Base-by-base conservation (phyloP, 306 rosid genomes). In the Gynostemma pentaphyllum region DNA sequence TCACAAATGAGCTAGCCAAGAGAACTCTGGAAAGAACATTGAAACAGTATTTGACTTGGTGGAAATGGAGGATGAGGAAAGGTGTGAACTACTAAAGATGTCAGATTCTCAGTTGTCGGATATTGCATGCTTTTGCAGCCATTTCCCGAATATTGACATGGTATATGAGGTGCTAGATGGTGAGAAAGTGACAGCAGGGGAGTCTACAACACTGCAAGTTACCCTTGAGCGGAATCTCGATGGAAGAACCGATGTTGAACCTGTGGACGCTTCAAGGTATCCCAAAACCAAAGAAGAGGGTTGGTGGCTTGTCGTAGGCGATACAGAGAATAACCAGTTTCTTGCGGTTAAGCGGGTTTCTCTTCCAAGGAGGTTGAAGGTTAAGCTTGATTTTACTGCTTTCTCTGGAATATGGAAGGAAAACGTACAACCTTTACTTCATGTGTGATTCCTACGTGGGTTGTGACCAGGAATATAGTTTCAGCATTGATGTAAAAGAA, bases 391-490 rank as follows among this genome's bases (percentile, higher is more conserved):
- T 57, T 84, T 92, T 70, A 65, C 66, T 41, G 94, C 96, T n/a
- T 9, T 96, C 96, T 15, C 59, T 83, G 32, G 95, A 88, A 53
- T 51, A 70, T 21, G 98, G 98, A 68, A 86, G 70, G 85, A 88
- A 81, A 74, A 52, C 80, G 5, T 88, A 81, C 55, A 68, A 77
- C 0, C 96, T 92, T 5, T 86, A 83, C 64, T 88, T 86, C 79
- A 92, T 92, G 96, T 88, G 95, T n/a, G 98, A 92, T 66, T 92
- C 95, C 4, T 92, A 84, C 81, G 39, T 92, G 80, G 98, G 98
- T 7, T 88, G 98, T 67, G 98, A 92, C 75, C 96, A 92, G 75
- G 98, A 92, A 45, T 88, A 86, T 60, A 69, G 26, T 68, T 84
- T 92, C 79, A 42, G 77, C 2, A 51, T 88, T 29, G 85, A 91